phyloP scores from a whole-genome alignment of 805 yeast species.

The Ogataea kodamae region DNA sequence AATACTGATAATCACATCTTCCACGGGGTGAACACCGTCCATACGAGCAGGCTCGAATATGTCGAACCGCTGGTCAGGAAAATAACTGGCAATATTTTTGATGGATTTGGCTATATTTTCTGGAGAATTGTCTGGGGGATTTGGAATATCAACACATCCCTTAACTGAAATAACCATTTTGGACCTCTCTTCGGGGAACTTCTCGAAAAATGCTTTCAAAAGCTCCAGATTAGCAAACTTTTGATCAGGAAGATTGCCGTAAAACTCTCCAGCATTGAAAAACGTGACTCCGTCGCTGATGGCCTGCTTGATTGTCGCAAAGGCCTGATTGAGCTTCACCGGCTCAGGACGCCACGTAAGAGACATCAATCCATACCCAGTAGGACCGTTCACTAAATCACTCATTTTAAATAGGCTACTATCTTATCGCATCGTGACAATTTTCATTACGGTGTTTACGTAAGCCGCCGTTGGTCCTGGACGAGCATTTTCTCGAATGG shows the following conservation, averaged over 20 bases:
- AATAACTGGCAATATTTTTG: slow-evolving; percentile 37
- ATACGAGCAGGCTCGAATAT: slow-evolving; percentile 73
- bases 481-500: slow-evolving; percentile 24
- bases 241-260: slow-evolving; percentile 48
- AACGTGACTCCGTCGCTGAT: slow-evolving; percentile 46
- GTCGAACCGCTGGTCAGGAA: slow-evolving; percentile 44
- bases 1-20: slow-evolving; percentile 54
- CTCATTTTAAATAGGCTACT: too few species aligned
- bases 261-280: slow-evolving; percentile 76
- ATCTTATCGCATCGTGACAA: too few species aligned
- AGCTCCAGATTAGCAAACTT: slow-evolving; percentile 50
- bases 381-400: slow-evolving; percentile 18
- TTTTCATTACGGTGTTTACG: too few species aligned
- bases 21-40: slow-evolving; percentile 53
- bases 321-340: slow-evolving; percentile 49
- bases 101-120: slow-evolving; percentile 48
- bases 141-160: slow-evolving; percentile 45
- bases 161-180: slow-evolving; percentile 63
- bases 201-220: slow-evolving; percentile 53
- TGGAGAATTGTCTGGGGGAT: slow-evolving; percentile 47
- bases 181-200: slow-evolving; percentile 52
- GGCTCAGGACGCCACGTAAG: slow-evolving; percentile 68
- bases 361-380: slow-evolving; percentile 81
- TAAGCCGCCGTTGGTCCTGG: slow-evolving; percentile 3
- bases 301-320: slow-evolving; percentile 52